Evolutionary conservation across 2,329 filamentous ascomycete genomes (phyloP).

Genomic region (Diaporthe destruens): DNA sequence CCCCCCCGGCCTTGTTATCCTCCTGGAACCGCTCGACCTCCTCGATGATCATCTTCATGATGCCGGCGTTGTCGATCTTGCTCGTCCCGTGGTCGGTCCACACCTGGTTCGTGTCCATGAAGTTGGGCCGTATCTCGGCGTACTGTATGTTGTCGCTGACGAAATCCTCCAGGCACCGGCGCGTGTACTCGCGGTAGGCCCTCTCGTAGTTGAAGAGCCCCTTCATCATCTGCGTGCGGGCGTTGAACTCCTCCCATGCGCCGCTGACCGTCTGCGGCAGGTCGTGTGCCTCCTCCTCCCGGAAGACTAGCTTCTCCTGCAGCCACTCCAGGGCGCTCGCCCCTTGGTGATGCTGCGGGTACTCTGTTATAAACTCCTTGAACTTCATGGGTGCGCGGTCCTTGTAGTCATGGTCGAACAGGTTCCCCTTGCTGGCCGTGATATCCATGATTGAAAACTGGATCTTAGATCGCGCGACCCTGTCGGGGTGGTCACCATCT

Average conservation of each 20-base stretch:
- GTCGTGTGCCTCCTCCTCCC: conserved; percentile 70
- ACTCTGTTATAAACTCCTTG: conserved; percentile 55
- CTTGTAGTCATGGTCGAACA: conserved; percentile 65
- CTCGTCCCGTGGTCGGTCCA: conserved; percentile 60
- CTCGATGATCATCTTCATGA: conserved; percentile 65
- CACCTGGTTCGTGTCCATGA: conserved; percentile 67
- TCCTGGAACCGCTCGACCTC: conserved; percentile 58
- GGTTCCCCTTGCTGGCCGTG: conserved; percentile 52
- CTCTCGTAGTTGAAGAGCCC: conserved; percentile 70
- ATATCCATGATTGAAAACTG: conserved; percentile 67
- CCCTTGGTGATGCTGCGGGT: conserved; percentile 46
- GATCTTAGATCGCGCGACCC: conserved; percentile 67
- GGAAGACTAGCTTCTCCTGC: conserved; percentile 71
- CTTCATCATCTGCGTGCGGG: conserved; percentile 69
- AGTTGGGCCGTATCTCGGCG: conserved; percentile 71
- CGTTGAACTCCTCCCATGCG: conserved; percentile 69
- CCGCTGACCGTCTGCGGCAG: conserved; percentile 61
- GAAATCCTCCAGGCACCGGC: conserved; percentile 66
- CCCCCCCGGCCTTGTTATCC: neutral
- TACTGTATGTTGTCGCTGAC: conserved; percentile 70
- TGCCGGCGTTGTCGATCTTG: conserved; percentile 60
- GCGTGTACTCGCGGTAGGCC: conserved; percentile 68
- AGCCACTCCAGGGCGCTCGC: conserved; percentile 65
- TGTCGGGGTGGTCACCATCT: conserved; percentile 46
- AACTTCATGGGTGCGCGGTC: conserved; percentile 59